Percentiles rank a stretch among this genome's conserved stretches.
phyloP scores from a whole-genome alignment of 371 early-diverging fungal genomes.

The Circinella minor region DNA sequence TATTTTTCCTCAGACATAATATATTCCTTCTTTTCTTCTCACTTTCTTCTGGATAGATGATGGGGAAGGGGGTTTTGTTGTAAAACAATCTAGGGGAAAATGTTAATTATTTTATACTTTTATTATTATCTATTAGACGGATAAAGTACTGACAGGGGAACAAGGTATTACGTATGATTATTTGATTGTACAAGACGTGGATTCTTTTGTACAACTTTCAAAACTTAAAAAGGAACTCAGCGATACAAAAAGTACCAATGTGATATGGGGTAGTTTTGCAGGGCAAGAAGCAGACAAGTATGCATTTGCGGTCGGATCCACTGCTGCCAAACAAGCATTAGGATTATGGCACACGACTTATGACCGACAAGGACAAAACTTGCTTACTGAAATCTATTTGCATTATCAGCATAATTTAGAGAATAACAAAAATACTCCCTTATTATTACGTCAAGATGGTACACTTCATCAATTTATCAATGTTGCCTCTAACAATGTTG shows the following conservation, averaged over 20 bases:
- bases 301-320: constrained; percentile 29
- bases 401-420: constrained; percentile 29
- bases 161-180: constrained; percentile 32
- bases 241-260: constrained; percentile 22
- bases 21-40: too few species aligned
- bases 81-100: too few species aligned
- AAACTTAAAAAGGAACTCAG: constrained; percentile 29
- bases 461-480: neutral
- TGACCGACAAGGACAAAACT: constrained; percentile 8
- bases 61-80: too few species aligned
- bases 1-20: too few species aligned
- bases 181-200: constrained; percentile 39
- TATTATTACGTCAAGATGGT: constrained; percentile 35
- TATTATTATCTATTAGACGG: constrained; percentile 18
- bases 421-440: neutral
- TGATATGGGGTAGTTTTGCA: constrained; percentile 37
- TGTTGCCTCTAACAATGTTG: constrained; percentile 32
- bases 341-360: constrained; percentile 8
- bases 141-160: constrained; percentile 17
- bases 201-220: constrained; percentile 34
- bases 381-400: constrained; percentile 34
- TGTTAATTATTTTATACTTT: too few species aligned
- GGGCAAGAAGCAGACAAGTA: constrained; percentile 20
- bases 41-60: too few species aligned
- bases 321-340: constrained; percentile 22